A percentile compares a stretch with the other conserved stretches of the same genome.
Evolutionary conservation across 1,139 yeast species (phyloP).

Genomic region (Yamadazyma oceani): DNA sequence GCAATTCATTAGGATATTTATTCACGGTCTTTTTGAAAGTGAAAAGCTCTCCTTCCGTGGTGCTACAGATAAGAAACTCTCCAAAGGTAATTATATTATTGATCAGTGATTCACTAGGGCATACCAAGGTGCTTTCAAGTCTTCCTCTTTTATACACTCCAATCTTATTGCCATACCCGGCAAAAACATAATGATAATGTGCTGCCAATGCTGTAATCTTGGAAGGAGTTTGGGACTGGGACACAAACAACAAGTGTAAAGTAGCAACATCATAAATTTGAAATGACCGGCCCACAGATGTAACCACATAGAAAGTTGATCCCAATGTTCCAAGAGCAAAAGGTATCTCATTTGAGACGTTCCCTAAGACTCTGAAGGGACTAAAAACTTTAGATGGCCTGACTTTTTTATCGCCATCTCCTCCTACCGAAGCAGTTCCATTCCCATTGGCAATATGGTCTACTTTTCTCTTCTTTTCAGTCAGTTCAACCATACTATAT

Average conservation of each 20-base stretch:
- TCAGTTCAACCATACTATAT: conserved; percentile 28
- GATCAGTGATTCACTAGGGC: conserved; percentile 38
- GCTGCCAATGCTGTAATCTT: conserved; percentile 74
- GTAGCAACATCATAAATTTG: conserved; percentile 94
- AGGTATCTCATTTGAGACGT: conserved; percentile 76
- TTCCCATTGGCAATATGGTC: not conserved
- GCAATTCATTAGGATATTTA: conserved; percentile 61
- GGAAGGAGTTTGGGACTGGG: conserved; percentile 71
- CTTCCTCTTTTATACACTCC: conserved; percentile 86
- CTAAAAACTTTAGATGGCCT: conserved; percentile 40
- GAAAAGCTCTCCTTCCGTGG: conserved; percentile 54
- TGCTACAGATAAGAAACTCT: conserved; percentile 63
- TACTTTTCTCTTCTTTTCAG: conserved; percentile 33
- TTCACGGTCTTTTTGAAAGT: conserved; percentile 61
- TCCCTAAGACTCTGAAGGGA: conserved; percentile 56
- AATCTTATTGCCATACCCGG: conserved; percentile 67
- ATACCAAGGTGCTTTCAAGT: conserved; percentile 55
- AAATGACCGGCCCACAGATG: conserved; percentile 86
- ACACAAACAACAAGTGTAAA: conserved; percentile 81
- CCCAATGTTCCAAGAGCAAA: conserved; percentile 90
- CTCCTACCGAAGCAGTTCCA: not conserved
- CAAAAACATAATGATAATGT: conserved; percentile 83
- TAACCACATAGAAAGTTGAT: conserved; percentile 80
- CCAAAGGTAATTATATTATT: conserved; percentile 69
- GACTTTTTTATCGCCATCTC: conserved; percentile 2